These are phyloP conservation scores for Rosa persica DNA, from an alignment of 306 rosid species.

Conservation along the genomic window DNA sequence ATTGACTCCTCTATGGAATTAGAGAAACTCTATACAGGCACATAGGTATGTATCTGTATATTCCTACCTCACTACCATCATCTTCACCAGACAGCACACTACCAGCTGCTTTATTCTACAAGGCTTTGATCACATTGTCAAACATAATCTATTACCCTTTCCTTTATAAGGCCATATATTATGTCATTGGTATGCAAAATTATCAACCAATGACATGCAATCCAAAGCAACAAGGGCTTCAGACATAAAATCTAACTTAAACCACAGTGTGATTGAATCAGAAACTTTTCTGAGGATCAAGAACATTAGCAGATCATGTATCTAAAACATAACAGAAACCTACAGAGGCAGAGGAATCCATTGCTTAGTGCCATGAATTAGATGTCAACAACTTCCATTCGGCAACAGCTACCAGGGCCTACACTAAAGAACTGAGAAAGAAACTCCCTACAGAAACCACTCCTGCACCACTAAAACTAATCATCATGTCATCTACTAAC, in stretches of 20 bases:
- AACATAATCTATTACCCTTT: constrained; percentile 1
- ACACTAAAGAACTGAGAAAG: neutral
- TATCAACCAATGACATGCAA: neutral
- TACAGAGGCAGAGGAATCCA: neutral
- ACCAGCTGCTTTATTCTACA: neutral
- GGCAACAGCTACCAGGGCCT: constrained; percentile 6
- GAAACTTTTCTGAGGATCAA: neutral
- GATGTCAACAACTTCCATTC: neutral
- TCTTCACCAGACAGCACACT: neutral
- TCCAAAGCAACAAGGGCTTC: neutral
- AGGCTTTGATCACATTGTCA: neutral
- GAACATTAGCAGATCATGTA: neutral
- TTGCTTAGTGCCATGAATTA: neutral
- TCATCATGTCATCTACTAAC: neutral
- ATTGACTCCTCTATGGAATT: neutral
- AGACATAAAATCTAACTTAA: neutral
- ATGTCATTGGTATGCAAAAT: neutral
- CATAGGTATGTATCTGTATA: neutral
- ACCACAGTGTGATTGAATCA: neutral
- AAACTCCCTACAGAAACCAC: neutral
- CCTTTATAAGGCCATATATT: neutral
- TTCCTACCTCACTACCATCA: neutral
- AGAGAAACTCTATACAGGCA: neutral
- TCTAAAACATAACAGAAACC: neutral
- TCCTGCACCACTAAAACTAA: neutral